Evolutionary conservation across 345 rosid genomes (phyloP).

Genomic region (Excoecaria agallocha): DNA sequence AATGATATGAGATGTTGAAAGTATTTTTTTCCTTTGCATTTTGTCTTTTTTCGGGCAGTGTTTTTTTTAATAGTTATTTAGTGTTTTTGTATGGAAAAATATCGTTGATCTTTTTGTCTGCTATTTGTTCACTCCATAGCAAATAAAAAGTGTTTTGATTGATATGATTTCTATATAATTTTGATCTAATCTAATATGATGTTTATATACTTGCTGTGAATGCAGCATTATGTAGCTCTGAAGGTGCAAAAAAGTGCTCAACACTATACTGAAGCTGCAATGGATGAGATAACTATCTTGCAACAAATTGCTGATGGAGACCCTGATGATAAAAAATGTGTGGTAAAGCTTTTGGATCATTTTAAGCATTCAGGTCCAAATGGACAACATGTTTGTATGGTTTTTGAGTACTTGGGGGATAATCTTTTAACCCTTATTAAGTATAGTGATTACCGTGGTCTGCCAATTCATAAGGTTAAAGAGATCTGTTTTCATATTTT

Average conservation of each 20-base stretch:
- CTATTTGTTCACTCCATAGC: background rate
- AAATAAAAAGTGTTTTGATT: background rate
- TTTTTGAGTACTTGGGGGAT: conserved; percentile 72
- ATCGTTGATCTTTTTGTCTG: background rate
- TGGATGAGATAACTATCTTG: conserved; percentile 76
- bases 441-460: conserved; percentile 53
- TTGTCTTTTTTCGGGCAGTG: background rate
- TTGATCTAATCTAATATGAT: background rate
- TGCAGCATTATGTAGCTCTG: conserved; percentile 59
- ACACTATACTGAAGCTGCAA: conserved; percentile 72
- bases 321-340: conserved; percentile 57
- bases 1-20: background rate
- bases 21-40: background rate
- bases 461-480: conserved; percentile 57
- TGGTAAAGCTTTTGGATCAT: conserved; percentile 74
- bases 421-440: conserved; percentile 68
- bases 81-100: background rate
- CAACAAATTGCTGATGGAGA: conserved; percentile 69
- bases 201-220: background rate
- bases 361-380: conserved; percentile 77
- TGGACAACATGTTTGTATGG: conserved; percentile 81
- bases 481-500: conserved; percentile 55
- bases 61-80: too few species aligned
- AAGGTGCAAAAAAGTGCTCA: conserved; percentile 77
- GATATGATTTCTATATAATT: too few species aligned